These are phyloP conservation scores for Polyplosphaeria fusca DNA, from an alignment of 495 filamentous ascomycete genomes.

Conservation along the genomic window DNA sequence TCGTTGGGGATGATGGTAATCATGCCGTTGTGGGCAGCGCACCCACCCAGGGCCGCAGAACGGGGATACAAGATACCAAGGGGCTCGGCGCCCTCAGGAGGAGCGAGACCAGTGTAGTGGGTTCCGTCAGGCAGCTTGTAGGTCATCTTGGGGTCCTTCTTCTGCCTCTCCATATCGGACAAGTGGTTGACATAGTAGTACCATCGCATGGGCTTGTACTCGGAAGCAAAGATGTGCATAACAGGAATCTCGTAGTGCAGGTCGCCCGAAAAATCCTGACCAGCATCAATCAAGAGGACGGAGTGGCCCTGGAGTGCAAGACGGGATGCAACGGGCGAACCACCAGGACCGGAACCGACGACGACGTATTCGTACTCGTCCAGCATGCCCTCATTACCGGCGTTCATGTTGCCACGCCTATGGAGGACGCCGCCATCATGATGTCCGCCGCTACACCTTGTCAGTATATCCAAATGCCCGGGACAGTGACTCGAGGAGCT, in stretches of 20 bases:
- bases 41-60: constrained; percentile 49
- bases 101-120: constrained; percentile 26
- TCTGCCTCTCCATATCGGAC: constrained; percentile 4
- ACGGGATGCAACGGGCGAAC: constrained; percentile 27
- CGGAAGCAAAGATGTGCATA: neutral
- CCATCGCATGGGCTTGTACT: constrained; percentile 16
- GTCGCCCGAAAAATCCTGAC: constrained; percentile 22
- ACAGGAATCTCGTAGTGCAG: constrained; percentile 14
- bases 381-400: too few relatives aligned
- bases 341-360: constrained; percentile 30
- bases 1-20: constrained; percentile 43
- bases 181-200: constrained; percentile 31
- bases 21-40: constrained; percentile 50
- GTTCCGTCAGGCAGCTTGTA: constrained; percentile 16
- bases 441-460: too few relatives aligned
- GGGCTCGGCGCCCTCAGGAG: constrained; percentile 43
- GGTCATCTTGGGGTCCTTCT: constrained; percentile 22
- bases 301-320: constrained; percentile 27
- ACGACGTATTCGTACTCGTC: constrained; percentile 35
- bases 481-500: too few relatives aligned
- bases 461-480: too few relatives aligned
- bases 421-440: too few relatives aligned
- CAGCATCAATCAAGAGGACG: constrained; percentile 29
- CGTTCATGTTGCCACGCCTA: too few relatives aligned
- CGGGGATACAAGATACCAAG: constrained; percentile 50